These are phyloP conservation scores for Didymella pomorum DNA, from an alignment of 2,329 filamentous ascomycete genomes.

Conservation along the genomic window DNA sequence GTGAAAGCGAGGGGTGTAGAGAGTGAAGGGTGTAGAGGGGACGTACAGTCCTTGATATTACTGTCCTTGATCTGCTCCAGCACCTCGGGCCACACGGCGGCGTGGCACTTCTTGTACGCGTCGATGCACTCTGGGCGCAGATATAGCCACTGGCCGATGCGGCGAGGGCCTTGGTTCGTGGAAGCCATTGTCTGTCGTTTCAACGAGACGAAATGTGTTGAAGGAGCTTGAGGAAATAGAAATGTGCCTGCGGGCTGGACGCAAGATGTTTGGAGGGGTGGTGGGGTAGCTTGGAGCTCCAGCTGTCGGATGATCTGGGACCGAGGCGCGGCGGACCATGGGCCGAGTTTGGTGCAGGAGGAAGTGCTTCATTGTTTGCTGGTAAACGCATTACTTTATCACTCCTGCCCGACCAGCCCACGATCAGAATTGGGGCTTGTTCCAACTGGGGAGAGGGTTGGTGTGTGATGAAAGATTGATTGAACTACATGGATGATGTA, in stretches of 20 bases:
- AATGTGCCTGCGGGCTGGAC: too few species aligned
- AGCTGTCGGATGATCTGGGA: conserved; percentile 10
- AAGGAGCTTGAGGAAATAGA: too few species aligned
- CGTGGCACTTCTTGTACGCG: conserved; percentile 78
- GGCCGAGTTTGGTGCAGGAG: not conserved
- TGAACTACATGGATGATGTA: conserved; percentile 9
- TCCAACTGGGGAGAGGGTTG: too few species aligned
- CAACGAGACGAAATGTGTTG: too few species aligned
- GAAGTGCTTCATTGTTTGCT: too few species aligned
- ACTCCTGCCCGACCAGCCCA: too few species aligned
- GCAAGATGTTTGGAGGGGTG: conserved; percentile 10
- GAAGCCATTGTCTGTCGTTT: not conserved
- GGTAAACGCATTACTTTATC: too few species aligned
- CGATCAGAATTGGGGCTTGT: too few species aligned
- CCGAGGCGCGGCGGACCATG: conserved; percentile 3
- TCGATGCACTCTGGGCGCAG: conserved; percentile 71
- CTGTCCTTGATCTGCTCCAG: conserved; percentile 77
- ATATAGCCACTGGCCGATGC: conserved; percentile 76
- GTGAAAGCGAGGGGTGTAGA: too few species aligned
- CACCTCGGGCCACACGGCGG: conserved; percentile 79
- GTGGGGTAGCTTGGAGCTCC: conserved; percentile 17
- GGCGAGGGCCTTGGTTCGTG: conserved; percentile 46
- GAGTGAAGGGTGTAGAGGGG: too few species aligned
- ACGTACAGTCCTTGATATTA: conserved; percentile 71
- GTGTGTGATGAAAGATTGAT: too few species aligned